Evolutionary conservation across 768 basidiomycete genomes (phyloP).

Genomic region (Hypholoma sublateritium): DNA sequence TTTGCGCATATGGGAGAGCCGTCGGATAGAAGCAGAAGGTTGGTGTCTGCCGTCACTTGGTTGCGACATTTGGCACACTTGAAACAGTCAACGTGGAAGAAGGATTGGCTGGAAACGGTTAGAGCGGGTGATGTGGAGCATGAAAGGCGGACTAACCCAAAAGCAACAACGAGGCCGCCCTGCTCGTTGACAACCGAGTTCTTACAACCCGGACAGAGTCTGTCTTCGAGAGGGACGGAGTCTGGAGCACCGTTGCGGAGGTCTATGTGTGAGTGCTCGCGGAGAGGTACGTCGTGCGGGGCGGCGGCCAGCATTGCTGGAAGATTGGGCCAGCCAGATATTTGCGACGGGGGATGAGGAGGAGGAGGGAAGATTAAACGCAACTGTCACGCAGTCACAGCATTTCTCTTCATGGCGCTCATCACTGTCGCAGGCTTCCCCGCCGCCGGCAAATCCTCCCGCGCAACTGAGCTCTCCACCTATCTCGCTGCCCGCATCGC

Average conservation of each 20-base stretch:
- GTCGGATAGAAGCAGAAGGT: conserved; percentile 93
- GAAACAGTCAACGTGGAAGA: conserved; percentile 95
- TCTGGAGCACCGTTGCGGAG: conserved; percentile 27
- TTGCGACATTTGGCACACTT: conserved; percentile 95
- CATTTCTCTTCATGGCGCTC: conserved; percentile 68
- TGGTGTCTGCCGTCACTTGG: conserved; percentile 94
- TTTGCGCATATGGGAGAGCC: conserved; percentile 95
- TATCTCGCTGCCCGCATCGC: conserved; percentile 55
- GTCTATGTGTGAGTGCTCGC: conserved; percentile 37
- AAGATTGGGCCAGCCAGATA: conserved; percentile 3
- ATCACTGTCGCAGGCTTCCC: conserved; percentile 90
- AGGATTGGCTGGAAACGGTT: conserved; percentile 65
- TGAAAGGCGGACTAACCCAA: conserved; percentile 65
- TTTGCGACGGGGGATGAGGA: conserved; percentile 10
- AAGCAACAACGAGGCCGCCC: conserved; percentile 90
- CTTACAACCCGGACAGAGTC: conserved; percentile 81
- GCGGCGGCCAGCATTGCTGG: conserved; percentile 26
- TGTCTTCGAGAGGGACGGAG: conserved; percentile 44
- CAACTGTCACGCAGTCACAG: conserved; percentile 19
- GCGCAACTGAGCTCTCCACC: conserved; percentile 62
- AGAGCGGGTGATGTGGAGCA: conserved; percentile 4
- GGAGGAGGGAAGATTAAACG: conserved; percentile 8
- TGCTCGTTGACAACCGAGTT: conserved; percentile 76
- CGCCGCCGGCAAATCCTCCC: conserved; percentile 79
- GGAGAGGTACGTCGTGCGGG: conserved; percentile 27